phyloP scores from a whole-genome alignment of 148 eudicot species.

The Rheum nobile region DNA sequence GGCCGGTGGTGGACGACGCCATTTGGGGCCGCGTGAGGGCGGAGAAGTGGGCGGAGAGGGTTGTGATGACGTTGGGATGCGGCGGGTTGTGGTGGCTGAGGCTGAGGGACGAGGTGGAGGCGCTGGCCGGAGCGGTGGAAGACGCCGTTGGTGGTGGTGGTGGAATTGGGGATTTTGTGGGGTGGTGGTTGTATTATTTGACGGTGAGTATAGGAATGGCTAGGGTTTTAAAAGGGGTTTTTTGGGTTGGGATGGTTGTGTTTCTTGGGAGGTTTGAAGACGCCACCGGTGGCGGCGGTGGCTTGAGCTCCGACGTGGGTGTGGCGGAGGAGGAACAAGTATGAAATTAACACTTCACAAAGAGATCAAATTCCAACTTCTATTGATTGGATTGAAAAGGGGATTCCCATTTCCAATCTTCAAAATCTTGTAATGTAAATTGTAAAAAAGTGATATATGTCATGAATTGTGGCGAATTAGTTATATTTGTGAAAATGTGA shows the following conservation, averaged over 20 bases:
- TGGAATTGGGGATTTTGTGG: slow-evolving; percentile 48
- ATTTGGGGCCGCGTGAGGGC: slow-evolving; percentile 28
- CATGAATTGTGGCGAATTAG: no score
- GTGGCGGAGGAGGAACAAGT: not conserved
- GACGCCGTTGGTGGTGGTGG: slow-evolving; percentile 21
- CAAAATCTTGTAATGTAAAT: not conserved
- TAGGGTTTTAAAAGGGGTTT: slow-evolving; percentile 34
- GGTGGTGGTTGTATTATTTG: slow-evolving; percentile 80
- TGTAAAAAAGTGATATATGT: not conserved
- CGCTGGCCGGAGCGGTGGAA: slow-evolving; percentile 50
- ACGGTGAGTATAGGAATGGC: slow-evolving; percentile 59
- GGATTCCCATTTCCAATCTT: not conserved
- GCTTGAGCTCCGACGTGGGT: not conserved
- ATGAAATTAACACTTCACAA: not conserved
- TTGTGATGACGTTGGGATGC: slow-evolving; percentile 37
- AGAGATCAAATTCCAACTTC: not conserved
- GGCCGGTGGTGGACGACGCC: slow-evolving; percentile 71
- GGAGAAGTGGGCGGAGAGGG: slow-evolving; percentile 53
- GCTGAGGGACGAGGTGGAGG: slow-evolving; percentile 63
- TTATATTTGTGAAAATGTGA: no score
- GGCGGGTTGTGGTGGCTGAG: slow-evolving; percentile 65
- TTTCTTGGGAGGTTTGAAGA: slow-evolving; percentile 14
- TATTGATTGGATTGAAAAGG: not conserved
- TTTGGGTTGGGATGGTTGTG: slow-evolving; percentile 33
- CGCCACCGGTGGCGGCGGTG: not conserved